Evolutionary conservation across 2,329 filamentous ascomycete species (phyloP).

Genomic region (Neurospora sp.): DNA sequence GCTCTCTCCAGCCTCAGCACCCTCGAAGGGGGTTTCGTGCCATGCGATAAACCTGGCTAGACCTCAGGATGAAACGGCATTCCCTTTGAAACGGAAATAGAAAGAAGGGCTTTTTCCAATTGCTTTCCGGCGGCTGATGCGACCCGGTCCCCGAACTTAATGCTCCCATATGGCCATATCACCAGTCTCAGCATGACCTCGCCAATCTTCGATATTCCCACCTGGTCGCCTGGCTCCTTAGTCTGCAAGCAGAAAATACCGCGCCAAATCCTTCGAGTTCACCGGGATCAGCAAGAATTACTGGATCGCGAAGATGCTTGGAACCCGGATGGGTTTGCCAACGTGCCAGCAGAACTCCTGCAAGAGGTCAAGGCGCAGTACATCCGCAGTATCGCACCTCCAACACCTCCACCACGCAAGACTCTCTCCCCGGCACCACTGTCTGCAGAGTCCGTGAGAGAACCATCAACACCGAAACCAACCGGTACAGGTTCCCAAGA

Average conservation of each 20-base stretch:
- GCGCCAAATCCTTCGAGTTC: conserved; percentile 23
- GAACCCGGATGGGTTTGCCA: conserved; percentile 20
- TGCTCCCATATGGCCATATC: background rate
- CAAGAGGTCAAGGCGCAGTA: background rate
- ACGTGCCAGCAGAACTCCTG: conserved; percentile 28
- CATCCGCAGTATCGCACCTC: background rate
- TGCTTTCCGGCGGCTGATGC: background rate
- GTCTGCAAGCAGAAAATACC: conserved; percentile 8
- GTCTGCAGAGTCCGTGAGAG: background rate
- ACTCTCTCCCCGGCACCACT: background rate
- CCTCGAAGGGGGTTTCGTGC: background rate
- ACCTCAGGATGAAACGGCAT: background rate
- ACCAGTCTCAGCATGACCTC: background rate
- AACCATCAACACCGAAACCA: background rate
- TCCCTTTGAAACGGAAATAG: background rate
- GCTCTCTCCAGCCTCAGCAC: background rate
- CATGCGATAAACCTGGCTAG: background rate
- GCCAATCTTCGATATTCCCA: background rate
- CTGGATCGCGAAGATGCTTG: conserved; percentile 28
- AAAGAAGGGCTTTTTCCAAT: background rate
- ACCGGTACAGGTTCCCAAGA: background rate
- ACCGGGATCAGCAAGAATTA: conserved; percentile 29
- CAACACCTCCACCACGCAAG: background rate
- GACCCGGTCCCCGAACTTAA: background rate
- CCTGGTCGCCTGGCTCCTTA: conserved; percentile 6